Conservation (phyloP, 441 rosid genomes). For the Lepidium campestre region DNA sequence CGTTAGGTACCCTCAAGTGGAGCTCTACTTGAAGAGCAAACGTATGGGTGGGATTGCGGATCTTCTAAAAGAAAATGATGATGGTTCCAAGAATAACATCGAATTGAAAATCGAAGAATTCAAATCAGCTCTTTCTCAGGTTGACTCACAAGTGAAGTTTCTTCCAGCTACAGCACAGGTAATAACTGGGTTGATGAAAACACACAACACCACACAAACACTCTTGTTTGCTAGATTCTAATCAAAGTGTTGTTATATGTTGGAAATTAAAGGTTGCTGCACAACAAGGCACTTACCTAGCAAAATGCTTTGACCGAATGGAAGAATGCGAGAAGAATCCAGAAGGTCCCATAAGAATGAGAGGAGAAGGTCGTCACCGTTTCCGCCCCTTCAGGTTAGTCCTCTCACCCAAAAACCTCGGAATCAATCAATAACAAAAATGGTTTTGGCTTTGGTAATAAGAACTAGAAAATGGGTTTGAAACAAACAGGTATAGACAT, state of each 20-base stretch:
- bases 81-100: slow-evolving; percentile 47
- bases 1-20: slow-evolving; percentile 91
- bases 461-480: not conserved
- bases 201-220: not conserved
- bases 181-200: not conserved
- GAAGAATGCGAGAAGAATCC: slow-evolving; percentile 77
- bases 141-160: slow-evolving; percentile 83
- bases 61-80: slow-evolving; percentile 63
- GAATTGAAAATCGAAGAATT: slow-evolving; percentile 82
- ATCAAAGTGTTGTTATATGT: not conserved
- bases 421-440: not conserved
- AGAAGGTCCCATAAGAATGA: slow-evolving; percentile 92
- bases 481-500: slow-evolving; percentile 48
- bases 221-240: not conserved
- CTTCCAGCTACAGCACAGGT: slow-evolving; percentile 99
- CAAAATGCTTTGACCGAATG: slow-evolving; percentile 91
- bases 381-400: slow-evolving; percentile 85
- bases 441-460: not conserved
- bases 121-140: slow-evolving; percentile 70
- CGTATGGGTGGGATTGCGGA: slow-evolving; percentile 58
- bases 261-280: slow-evolving; percentile 66
- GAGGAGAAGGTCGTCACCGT: slow-evolving; percentile 92
- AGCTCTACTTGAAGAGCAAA: slow-evolving; percentile 72
- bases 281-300: slow-evolving; percentile 89
- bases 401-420: not conserved